phyloP scores from a whole-genome alignment of 2,329 filamentous ascomycete genomes.

The Beauveria sp. region DNA sequence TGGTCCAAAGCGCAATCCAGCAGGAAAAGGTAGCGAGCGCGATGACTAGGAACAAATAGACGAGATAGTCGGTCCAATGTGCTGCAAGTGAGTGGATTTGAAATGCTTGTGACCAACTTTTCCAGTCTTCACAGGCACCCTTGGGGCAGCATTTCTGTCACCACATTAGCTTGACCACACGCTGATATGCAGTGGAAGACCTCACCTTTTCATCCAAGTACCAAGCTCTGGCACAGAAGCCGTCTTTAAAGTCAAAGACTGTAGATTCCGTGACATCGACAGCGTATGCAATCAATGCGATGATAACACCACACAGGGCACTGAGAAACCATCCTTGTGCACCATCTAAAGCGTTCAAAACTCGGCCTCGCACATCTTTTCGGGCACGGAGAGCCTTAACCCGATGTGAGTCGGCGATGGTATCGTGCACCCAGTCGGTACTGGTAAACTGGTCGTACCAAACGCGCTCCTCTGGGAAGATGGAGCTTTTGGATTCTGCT shows the following conservation, averaged over 20 bases:
- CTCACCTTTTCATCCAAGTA: conserved; percentile 61
- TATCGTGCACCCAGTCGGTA: conserved; percentile 97
- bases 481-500: conserved; percentile 56
- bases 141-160: conserved; percentile 46
- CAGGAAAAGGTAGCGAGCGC: conserved; percentile 65
- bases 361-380: conserved; percentile 76
- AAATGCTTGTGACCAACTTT: conserved; percentile 45
- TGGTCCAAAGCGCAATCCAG: conserved; percentile 77
- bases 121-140: conserved; percentile 49
- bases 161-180: conserved; percentile 12
- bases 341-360: conserved; percentile 72
- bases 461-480: conserved; percentile 74
- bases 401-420: conserved; percentile 86
- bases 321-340: conserved; percentile 92
- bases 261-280: conserved; percentile 81
- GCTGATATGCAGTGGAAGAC: conserved; percentile 6
- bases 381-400: conserved; percentile 74
- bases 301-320: conserved; percentile 78
- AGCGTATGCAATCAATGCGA: conserved; percentile 78
- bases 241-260: conserved; percentile 86
- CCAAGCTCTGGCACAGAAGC: conserved; percentile 69
- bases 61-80: conserved; percentile 64
- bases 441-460: conserved; percentile 99
- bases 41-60: conserved; percentile 69
- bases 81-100: conserved; percentile 36